Base-by-base conservation (phyloP, 2,329 filamentous ascomycete genomes). In the Ophiocordyceps camponoti-saundersi region DNA sequence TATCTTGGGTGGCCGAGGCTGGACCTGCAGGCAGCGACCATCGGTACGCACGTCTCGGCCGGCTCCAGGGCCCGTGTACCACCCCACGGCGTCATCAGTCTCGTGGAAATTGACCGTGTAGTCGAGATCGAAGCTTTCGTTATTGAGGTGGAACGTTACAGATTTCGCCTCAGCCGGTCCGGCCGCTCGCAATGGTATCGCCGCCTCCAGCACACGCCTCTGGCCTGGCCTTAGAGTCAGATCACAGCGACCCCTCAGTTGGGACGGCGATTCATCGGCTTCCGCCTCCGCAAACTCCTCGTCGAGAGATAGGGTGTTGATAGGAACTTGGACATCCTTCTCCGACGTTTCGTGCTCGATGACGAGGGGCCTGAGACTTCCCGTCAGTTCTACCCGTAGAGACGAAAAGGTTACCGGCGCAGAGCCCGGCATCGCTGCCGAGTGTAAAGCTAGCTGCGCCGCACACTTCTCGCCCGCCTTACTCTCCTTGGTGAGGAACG, bases 1-100 rank as follows among this genome's bases (percentile, higher is more conserved):
- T 67, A 98, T 79, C 63, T 95, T 96, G 0, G 92, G 92, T 26
- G 90, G 92, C 53, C 93, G 85, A 1, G 92, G 90, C 47, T 88
- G 71, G 22, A 98, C 79, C 48, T 77, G 80, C 48, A 94, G 75
- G 2, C 67, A 66, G 32, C 75, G 68, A 10, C 74, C 65, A 44
- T 73, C 67, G 12, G 63, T 53, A 10, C 77, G 69, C 26, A 70
- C 62, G 20, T 75, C 60, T 26, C 64, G 67, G 0, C 61, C 58
- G 15, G 65, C 62, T 3, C 62, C 61, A 7, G 65, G 59, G 2
- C n/a, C 36, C 2, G 67, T 61, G 48, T 72, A 73, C 77, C 77
- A 81, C 1, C 70, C 59, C 39, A 67, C 64, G 16, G 63, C 57
- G 1, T 60, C 57, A 21, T 61, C 65, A 11, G 61, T 61, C 5